Conservation (phyloP, 2,329 filamentous ascomycete species). For the Penicillium sp. region DNA sequence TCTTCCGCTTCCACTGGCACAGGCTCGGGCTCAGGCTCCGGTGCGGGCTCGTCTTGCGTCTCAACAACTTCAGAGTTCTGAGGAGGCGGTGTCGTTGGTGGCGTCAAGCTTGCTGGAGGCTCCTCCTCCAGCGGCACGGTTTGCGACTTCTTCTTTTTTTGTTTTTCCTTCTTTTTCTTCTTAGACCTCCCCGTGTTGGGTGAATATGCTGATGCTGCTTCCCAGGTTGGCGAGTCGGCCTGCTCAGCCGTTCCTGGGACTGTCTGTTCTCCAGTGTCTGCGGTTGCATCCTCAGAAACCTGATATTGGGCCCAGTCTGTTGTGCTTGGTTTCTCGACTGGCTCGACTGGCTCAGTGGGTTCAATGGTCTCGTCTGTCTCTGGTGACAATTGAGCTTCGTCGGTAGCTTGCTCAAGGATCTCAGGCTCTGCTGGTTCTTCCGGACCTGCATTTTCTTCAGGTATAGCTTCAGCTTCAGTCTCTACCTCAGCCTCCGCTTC, state of each 20-base stretch:
- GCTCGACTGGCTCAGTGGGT: neutral
- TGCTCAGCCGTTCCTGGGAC: constrained; percentile 11
- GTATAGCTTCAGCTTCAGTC: neutral
- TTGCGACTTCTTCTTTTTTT: constrained; percentile 15
- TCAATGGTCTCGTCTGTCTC: neutral
- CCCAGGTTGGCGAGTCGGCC: constrained; percentile 11
- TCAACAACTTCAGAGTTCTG: constrained; percentile 28
- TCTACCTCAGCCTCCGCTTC: constrained; percentile 8
- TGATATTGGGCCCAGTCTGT: constrained; percentile 3
- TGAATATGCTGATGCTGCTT: constrained; percentile 2
- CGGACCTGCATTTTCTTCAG: constrained; percentile 9
- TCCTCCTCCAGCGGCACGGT: constrained; percentile 33
- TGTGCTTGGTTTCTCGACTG: neutral
- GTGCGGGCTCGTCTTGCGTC: constrained; percentile 12
- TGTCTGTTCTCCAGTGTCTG: neutral
- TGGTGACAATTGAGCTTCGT: neutral
- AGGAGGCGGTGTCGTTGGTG: constrained; percentile 48
- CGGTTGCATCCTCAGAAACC: neutral
- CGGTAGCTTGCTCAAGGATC: neutral
- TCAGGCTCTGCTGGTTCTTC: constrained; percentile 11
- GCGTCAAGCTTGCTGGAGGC: constrained; percentile 40
- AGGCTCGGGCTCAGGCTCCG: neutral
- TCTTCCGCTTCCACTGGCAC: neutral
- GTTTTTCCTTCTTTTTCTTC: constrained; percentile 41
- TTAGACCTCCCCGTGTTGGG: constrained; percentile 36